A percentile compares a stretch with the other conserved stretches of the same genome.
These are phyloP conservation scores for Populus tomentosa DNA, from an alignment of 441 rosid species.

Conservation along the genomic window DNA sequence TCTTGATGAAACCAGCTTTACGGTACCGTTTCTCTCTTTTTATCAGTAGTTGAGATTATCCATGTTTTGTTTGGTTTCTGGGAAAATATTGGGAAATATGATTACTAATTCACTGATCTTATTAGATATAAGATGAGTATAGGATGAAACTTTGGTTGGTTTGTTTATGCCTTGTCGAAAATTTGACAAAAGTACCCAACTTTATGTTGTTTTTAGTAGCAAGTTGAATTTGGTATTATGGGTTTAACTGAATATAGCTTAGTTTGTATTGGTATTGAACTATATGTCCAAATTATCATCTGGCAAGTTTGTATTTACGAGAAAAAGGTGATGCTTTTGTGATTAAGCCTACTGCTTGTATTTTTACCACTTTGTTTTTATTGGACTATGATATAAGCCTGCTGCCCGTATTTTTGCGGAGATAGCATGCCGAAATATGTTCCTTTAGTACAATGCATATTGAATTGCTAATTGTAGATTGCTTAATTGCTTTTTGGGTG, in stretches of 20 bases:
- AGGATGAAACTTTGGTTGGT: neutral
- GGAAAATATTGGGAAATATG: neutral
- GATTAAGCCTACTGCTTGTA: neutral
- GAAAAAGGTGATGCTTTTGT: neutral
- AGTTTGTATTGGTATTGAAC: neutral
- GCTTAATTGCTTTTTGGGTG: slow-evolving; percentile 5
- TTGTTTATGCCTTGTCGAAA: neutral
- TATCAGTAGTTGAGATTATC: neutral
- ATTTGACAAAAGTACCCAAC: no score
- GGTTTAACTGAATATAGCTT: neutral
- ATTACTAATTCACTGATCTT: no score
- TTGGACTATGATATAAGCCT: neutral
- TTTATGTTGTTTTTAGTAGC: no score
- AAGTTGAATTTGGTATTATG: neutral
- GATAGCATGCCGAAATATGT: neutral
- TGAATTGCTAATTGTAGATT: neutral
- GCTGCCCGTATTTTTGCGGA: neutral
- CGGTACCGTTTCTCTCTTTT: slow-evolving; percentile 11
- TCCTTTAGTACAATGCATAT: neutral
- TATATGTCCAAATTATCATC: neutral
- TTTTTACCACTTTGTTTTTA: no score
- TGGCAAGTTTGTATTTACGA: neutral
- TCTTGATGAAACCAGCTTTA: neutral
- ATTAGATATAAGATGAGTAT: neutral
- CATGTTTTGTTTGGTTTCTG: neutral